A percentile compares a stretch with the other conserved stretches of the same genome.
Conservation (phyloP, 139 green algal species). For the Eudorina sp. region DNA sequence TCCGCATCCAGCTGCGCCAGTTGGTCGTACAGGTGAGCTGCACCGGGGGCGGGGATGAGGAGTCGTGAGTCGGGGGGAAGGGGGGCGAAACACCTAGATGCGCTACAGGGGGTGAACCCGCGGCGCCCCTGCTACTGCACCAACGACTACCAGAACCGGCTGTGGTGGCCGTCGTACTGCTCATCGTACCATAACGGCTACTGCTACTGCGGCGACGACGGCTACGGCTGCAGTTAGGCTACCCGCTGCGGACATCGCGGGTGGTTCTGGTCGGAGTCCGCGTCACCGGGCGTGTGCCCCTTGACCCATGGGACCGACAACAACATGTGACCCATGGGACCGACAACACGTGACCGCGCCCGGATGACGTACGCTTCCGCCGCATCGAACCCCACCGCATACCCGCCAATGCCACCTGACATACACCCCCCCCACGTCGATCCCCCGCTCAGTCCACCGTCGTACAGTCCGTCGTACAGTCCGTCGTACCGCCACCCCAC, state of each 20-base stretch:
- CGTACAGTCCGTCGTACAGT: not conserved
- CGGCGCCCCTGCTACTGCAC: not conserved
- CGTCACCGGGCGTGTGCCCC: too few relatives aligned
- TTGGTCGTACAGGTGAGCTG: not conserved
- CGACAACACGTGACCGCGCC: not conserved
- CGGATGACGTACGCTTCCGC: not conserved
- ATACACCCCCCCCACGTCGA: not conserved
- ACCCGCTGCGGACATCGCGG: too few relatives aligned
- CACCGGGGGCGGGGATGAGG: not conserved
- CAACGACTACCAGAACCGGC: not conserved
- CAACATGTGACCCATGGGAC: too few relatives aligned
- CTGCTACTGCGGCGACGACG: too few relatives aligned
- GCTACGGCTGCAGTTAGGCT: too few relatives aligned
- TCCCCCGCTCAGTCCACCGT: not conserved
- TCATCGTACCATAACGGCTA: too few relatives aligned
- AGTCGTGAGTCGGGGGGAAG: not conserved
- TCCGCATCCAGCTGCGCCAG: conserved; percentile 1
- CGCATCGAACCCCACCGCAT: not conserved
- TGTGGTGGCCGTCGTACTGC: too few relatives aligned
- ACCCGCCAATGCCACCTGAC: not conserved
- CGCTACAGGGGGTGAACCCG: not conserved
- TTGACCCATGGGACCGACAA: too few relatives aligned
- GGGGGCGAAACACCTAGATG: too few relatives aligned
- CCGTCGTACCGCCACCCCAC: not conserved
- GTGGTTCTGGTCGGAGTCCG: too few relatives aligned